Conservation (phyloP, 1,139 yeast genomes). For the Hansenula sp. region DNA sequence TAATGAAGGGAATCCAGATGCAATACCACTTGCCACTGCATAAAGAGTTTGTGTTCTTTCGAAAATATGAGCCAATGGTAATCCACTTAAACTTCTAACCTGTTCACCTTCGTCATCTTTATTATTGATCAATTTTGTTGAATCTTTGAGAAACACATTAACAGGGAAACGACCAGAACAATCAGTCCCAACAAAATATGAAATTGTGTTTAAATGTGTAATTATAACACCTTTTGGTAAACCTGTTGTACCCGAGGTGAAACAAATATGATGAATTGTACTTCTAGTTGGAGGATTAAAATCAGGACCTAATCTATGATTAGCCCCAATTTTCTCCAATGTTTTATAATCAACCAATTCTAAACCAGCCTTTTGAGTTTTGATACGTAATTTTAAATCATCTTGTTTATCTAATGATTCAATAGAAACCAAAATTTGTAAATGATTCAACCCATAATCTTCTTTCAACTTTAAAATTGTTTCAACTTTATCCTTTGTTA, state of each 20-base stretch:
- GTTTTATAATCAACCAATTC: constrained; percentile 37
- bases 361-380: constrained; percentile 26
- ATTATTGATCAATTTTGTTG: constrained; percentile 1
- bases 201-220: constrained; percentile 30
- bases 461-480: constrained; percentile 33
- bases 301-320: constrained; percentile 34
- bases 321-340: constrained; percentile 42
- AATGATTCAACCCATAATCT: constrained; percentile 13
- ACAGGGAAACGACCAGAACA: constrained; percentile 7
- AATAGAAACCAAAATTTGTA: constrained; percentile 31
- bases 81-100: constrained; percentile 24
- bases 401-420: constrained; percentile 35
- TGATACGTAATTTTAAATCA: constrained; percentile 5
- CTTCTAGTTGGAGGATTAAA: constrained; percentile 44
- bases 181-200: constrained; percentile 16
- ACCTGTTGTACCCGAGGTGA: constrained; percentile 40
- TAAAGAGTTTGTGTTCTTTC: constrained; percentile 23
- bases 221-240: constrained; percentile 38
- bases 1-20: constrained; percentile 36
- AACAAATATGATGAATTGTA: constrained; percentile 50
- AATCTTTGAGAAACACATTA: constrained; percentile 5
- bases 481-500: constrained; percentile 42
- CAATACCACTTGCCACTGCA: constrained; percentile 12
- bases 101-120: constrained; percentile 10
- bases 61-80: constrained; percentile 47